Percentiles rank a stretch among this genome's conserved stretches.
Conservation (phyloP, 176 grass and related monocot species). For the Avena sativa region DNA sequence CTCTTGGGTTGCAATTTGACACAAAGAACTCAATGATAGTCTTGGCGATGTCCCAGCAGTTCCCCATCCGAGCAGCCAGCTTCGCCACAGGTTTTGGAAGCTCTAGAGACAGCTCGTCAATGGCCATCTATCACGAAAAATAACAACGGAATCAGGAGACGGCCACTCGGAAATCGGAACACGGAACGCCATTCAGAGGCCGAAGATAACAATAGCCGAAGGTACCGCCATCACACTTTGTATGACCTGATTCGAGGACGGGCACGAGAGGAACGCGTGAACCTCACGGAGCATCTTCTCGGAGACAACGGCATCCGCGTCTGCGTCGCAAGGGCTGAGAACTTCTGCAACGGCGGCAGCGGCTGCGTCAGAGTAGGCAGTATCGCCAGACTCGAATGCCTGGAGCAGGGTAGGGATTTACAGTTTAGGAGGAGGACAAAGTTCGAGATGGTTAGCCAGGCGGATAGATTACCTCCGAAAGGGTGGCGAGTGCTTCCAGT, state of each 20-base stretch:
- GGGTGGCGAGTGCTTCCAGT: constrained; percentile 32
- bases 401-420: constrained; percentile 20
- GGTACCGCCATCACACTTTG: not conserved
- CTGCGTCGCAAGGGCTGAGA: constrained; percentile 8
- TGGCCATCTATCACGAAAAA: constrained; percentile 42
- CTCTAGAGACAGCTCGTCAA: constrained; percentile 70
- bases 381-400: constrained; percentile 44
- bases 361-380: not conserved
- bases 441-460: not conserved
- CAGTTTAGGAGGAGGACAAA: not conserved
- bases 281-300: constrained; percentile 63
- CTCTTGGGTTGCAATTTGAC: constrained; percentile 59
- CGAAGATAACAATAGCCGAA: not conserved
- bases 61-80: constrained; percentile 44
- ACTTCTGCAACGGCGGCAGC: not conserved
- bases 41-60: constrained; percentile 34
- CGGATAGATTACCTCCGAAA: constrained; percentile 33
- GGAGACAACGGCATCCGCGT: not conserved
- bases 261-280: constrained; percentile 43
- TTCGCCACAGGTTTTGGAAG: constrained; percentile 63
- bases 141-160: not conserved
- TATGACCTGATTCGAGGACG: constrained; percentile 57
- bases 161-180: not conserved
- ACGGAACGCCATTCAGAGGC: not conserved
- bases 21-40: constrained; percentile 52